Evolutionary conservation across 2,329 filamentous ascomycete species (phyloP), one percentile per base, ranked within the genome.

Genomic region (Trichothecium roseum): DNA sequence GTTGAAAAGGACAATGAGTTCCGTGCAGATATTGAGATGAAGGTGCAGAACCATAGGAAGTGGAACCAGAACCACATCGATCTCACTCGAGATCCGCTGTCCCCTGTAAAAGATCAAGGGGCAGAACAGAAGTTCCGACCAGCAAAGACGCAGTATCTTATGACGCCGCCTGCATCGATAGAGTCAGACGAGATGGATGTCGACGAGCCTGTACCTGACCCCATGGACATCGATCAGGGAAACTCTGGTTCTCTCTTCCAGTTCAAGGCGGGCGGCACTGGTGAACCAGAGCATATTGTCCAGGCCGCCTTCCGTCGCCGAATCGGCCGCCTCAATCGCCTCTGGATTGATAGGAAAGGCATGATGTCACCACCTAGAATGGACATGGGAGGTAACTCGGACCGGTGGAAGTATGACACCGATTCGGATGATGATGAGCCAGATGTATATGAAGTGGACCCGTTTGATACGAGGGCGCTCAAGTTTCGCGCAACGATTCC

Each of bases 11-110:
- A 89, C 46, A 86, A 83, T 46, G 77, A 84, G 48, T 78, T 95
- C 46, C 72, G 81, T 42, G 70, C 71, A 44, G 86, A 93, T 51
- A 85, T 96, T 54, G 84, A 93, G 56, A 77, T 77, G 48, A 89
- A 93, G 59, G 78, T 93, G 37, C 73, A 81, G 49, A 89, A 91
- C 59, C 89, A 95, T 61, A 77, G 82, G 48, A 79, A 83, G 55
- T 95, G 89, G 87, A 95, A 95, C 60, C 72, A 84, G 48, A 82
- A 84, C 52, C 87, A 85, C 64, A 74, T 93, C 49, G 88, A 96
- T 62, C 72, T 87, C 54, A 95, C 89, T 42, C 78, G 81, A 63
- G 79, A 81, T 45, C 87, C 89, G 34, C 72, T 96, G 45, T 85
- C 84, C 34, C 87, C 87, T 16, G 76, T 84, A 30, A 68, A 75